Base-by-base conservation (phyloP, 2,329 filamentous ascomycete genomes). In the Hypomyces perniciosus region DNA sequence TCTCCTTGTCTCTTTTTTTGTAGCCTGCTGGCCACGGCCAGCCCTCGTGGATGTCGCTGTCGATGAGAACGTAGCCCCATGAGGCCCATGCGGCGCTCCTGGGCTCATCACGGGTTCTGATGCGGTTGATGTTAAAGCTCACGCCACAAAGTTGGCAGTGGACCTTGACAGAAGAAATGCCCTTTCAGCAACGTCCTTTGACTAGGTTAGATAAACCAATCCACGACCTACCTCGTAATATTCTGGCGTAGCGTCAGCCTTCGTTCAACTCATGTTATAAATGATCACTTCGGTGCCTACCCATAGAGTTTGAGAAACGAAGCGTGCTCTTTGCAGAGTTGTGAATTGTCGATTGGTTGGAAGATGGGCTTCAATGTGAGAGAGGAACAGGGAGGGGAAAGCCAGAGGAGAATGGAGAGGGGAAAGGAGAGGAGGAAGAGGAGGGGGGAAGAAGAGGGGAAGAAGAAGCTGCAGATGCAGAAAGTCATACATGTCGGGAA, bases 111-210 rank as follows among this genome's bases (percentile, higher is more conserved):
- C 38, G 39, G 4, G 55, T 58, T 3, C 61, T 57, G 20, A 53
- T 49, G 5, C 63, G 61, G 10, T 52, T 55, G 29, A 65, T 60
- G 39, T 61, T 62, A 52, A 61, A 64, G n/a, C 59, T 61, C n/a
- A 65, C 61, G 29, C 58, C 58, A 35, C 61, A 63, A 9, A 63
- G 52, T 7, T 62, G 58, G 52, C 61, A 63, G n/a, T 53, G 31
- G 2, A 58, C 31, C 38, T 62, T 38, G 35, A 20, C 10, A 9
- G 3, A 38, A 38, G 5, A 38, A 6, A n/a, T 38, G 20, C 2
- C 20, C 2, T 9, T 38, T 38, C 35, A 38, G 35, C 10, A 4
- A 38, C 10, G 20, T 20, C 20, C 20, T 20, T 20, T 2, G 20
- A 20, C 20, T 20, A 20, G 20, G 20, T 20, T 3, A 8, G 10